These are phyloP conservation scores for Lepidium campestre DNA, from an alignment of 441 rosid genomes.

Conservation along the genomic window DNA sequence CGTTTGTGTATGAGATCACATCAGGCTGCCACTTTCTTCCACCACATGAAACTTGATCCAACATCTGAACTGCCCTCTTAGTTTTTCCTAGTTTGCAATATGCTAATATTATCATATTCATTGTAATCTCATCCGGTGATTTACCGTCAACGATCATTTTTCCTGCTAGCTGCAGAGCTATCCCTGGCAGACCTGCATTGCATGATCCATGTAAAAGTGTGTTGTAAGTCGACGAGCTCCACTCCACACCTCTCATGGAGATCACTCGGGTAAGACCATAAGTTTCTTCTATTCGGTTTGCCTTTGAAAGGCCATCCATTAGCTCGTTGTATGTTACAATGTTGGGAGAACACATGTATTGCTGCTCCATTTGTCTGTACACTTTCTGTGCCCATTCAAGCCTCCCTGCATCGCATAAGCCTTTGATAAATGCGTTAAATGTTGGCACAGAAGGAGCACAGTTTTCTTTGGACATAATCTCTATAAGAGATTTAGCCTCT, in stretches of 20 bases:
- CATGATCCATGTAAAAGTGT: conserved; percentile 60
- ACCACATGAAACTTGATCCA: conserved; percentile 33
- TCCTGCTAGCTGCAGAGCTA: conserved; percentile 51
- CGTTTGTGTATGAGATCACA: conserved; percentile 49
- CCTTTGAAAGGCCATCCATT: conserved; percentile 51
- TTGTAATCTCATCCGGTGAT: conserved; percentile 59
- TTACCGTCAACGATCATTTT: conserved; percentile 55
- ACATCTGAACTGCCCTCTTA: conserved; percentile 37
- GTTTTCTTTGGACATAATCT: conserved; percentile 48
- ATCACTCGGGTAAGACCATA: conserved; percentile 44
- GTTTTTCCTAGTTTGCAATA: conserved; percentile 52
- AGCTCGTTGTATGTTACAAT: conserved; percentile 65
- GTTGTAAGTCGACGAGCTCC: conserved; percentile 59
- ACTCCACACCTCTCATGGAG: conserved; percentile 37
- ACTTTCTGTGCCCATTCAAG: conserved; percentile 55
- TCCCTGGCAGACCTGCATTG: conserved; percentile 39
- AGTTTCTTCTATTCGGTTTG: conserved; percentile 41
- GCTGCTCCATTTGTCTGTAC: conserved; percentile 46
- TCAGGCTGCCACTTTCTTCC: conserved; percentile 57
- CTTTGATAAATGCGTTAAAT: conserved; percentile 62
- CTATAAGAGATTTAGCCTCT: conserved; percentile 56
- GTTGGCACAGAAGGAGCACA: conserved; percentile 66
- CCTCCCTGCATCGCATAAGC: conserved; percentile 59
- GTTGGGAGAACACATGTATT: conserved; percentile 50
- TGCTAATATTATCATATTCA: conserved; percentile 44